Base-by-base conservation (phyloP, 805 yeast species). In the Suhomyces sp. region DNA sequence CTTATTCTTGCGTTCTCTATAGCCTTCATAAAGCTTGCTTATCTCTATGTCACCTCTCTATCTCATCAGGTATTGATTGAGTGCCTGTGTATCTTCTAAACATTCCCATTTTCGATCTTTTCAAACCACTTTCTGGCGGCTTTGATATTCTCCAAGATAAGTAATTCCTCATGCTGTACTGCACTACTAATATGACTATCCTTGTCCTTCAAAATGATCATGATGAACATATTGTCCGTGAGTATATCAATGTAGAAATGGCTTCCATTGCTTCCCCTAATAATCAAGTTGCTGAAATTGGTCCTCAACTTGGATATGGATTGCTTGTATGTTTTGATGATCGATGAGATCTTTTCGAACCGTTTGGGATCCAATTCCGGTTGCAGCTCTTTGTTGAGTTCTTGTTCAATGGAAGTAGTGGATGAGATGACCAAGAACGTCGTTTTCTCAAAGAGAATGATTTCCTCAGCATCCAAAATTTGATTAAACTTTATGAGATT, bases 311-410 rank as follows among this genome's bases (percentile, higher is more conserved):
- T 90, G 33, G 85, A 79, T 28, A 93, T 88, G 47, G 95, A 84
- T 60, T 91, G 97, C 53, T 93, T 88, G 62, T 86, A 91, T 17
- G 95, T 88, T 54, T 91, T 91, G 70, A 91, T 87, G 40, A 91
- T 88, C 57, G 88, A 90, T 16, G 95, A 84, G 16, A 91, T 88
- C 56, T 90, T 91, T 55, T 91, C 98, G 53, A 90, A 91, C 50
- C 98, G 69, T 50, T 91, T 88, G 5, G 97, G 96, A 51, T 91
- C 97, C 35, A 88, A 68, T 45, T 43, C 38, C 16, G 33, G 27
- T 45, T 48, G 43, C 27, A 47, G 35, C 17, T 48, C 49, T 16
- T 43, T 46, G 10, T 33, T 41, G 24, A 39, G 46, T 26, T 36
- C 43, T 23, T 59, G 63, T 31, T 59, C 58, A 18, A 67, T 65